Conservation (phyloP, 2,329 filamentous ascomycete species). For the Curvularia hawaiiensis region DNA sequence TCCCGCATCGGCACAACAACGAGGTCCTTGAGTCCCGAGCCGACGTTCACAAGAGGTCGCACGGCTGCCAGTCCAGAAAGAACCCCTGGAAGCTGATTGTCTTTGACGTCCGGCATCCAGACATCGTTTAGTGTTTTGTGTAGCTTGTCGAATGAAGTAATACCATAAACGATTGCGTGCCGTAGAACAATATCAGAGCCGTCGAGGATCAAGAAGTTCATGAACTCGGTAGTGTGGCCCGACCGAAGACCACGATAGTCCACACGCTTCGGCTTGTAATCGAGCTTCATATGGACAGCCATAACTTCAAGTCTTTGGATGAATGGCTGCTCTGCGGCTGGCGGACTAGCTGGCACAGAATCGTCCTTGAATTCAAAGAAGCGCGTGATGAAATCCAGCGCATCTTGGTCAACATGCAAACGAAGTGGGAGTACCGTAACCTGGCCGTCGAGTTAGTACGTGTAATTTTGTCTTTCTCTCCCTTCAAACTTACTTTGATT, state of each 20-base stretch:
- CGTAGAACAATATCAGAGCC: slow-evolving; percentile 83
- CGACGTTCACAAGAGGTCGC: slow-evolving; percentile 89
- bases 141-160: slow-evolving; percentile 87
- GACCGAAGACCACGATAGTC: slow-evolving; percentile 93
- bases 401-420: slow-evolving; percentile 95
- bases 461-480: not conserved
- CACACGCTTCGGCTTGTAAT: slow-evolving; percentile 98
- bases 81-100: slow-evolving; percentile 86
- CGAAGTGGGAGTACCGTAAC: slow-evolving; percentile 80
- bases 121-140: slow-evolving; percentile 92
- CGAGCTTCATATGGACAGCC: slow-evolving; percentile 80
- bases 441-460: slow-evolving; percentile 26
- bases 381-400: slow-evolving; percentile 92
- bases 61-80: slow-evolving; percentile 88
- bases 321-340: slow-evolving; percentile 72
- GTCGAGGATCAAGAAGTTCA: slow-evolving; percentile 97
- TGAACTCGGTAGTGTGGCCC: slow-evolving; percentile 94
- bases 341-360: slow-evolving; percentile 59
- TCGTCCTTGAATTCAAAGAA: slow-evolving; percentile 99
- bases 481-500: slow-evolving; percentile 64
- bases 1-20: slow-evolving; percentile 89
- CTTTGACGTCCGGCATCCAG: slow-evolving; percentile 92
- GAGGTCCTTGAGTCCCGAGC: slow-evolving; percentile 82
- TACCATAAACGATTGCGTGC: slow-evolving; percentile 90
- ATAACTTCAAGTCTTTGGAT: slow-evolving; percentile 89